Base-by-base conservation (phyloP, 106 monocot genomes). In the Platanthera guangdongensis region DNA sequence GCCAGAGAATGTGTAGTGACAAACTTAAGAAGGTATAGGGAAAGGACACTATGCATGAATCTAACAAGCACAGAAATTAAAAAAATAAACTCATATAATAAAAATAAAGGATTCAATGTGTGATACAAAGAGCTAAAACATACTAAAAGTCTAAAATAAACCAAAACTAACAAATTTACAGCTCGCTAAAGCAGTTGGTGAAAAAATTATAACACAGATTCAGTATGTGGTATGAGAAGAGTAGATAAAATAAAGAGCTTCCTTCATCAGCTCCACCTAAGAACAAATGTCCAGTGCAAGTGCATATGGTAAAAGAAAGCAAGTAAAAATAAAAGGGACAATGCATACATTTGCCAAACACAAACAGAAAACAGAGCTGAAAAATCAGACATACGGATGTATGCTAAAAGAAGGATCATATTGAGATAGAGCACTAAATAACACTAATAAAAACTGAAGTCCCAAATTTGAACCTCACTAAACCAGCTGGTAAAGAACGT, bases 81-180 rank as follows among this genome's bases (percentile, higher is more conserved):
- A n/a, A 70, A 70, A 47, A 4, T 1, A 15, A 46, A 47, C 45
- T 6, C 7, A 14, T 47, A 14, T 19, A 70, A 45, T 3, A 0
- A 6, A 16, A 70, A 16, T 4, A 46, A 70, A 47, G 45, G 47
- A 70, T 15, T 39, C 47, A 16, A 12, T 30, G 12, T 67, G 32
- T 39, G 32, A 25, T 30, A 67, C 25, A 67, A 30, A 70, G 47
- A 5, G n/a, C 47, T 5, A 70, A 15, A 70, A 47, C 30, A 70
- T 70, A 70, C 70, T 47, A 70, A 5, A 12, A 70, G n/a, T n/a
- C n/a, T n/a, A n/a, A n/a, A n/a, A n/a, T n/a, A 68, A 22, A 67
- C 8, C 10, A 9, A 8, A 32, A 47, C 1, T 45, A 19, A 4
- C 47, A 47, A 70, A 47, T 46, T 70, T 15, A 70, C 45, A 68